These are phyloP conservation scores for Xanthoconium separans DNA, from an alignment of 1,284 basidiomycete genomes.

Conservation along the genomic window DNA sequence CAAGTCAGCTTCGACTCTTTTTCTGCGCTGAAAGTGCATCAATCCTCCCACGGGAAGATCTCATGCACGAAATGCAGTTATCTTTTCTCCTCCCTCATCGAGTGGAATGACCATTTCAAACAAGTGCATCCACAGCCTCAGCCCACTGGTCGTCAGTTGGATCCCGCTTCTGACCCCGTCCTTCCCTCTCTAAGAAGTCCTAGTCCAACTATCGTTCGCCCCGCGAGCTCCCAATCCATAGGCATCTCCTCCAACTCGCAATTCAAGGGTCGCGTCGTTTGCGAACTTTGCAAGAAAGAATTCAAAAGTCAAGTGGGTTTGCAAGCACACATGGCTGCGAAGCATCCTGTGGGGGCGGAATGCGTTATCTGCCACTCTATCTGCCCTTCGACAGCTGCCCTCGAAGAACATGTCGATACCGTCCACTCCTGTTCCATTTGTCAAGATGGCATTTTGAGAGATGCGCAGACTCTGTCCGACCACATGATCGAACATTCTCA, in stretches of 20 bases:
- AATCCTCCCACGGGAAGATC: slow-evolving; percentile 19
- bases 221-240: slow-evolving; percentile 17
- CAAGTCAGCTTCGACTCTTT: slow-evolving; percentile 16
- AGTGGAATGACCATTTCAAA: slow-evolving; percentile 31
- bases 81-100: slow-evolving; percentile 22
- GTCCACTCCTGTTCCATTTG: slow-evolving; percentile 29
- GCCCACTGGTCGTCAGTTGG: slow-evolving; percentile 4
- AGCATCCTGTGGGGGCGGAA: slow-evolving; percentile 23
- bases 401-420: slow-evolving; percentile 28
- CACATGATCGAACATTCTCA: slow-evolving; percentile 29
- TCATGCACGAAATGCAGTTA: slow-evolving; percentile 29
- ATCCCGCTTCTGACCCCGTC: neutral
- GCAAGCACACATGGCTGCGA: slow-evolving; percentile 24
- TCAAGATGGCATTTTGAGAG: slow-evolving; percentile 28
- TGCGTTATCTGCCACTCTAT: slow-evolving; percentile 27
- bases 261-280: slow-evolving; percentile 14
- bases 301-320: slow-evolving; percentile 24
- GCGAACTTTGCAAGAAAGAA: slow-evolving; percentile 29
- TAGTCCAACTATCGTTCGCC: slow-evolving; percentile 18
- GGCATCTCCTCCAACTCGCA: slow-evolving; percentile 1
- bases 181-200: slow-evolving; percentile 8
- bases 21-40: slow-evolving; percentile 26
- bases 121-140: slow-evolving; percentile 15
- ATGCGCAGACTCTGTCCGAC: slow-evolving; percentile 26
- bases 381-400: slow-evolving; percentile 23